Evolutionary conservation across 2,329 filamentous ascomycete genomes (phyloP).

Genomic region (Alternaria brassicae): DNA sequence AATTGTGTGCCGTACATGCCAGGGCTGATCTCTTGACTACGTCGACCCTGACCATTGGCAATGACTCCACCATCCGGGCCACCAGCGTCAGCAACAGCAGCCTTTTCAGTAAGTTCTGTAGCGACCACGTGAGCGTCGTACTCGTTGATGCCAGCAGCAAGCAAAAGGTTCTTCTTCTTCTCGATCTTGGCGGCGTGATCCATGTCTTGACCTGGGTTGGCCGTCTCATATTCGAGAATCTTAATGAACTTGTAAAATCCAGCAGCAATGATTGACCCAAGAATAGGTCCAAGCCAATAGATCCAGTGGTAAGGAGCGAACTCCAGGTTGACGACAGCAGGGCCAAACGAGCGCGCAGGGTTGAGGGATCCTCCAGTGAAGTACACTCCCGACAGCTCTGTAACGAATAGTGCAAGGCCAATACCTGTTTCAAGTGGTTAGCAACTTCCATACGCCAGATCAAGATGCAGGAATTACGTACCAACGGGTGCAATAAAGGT

Average conservation of each 20-base stretch:
- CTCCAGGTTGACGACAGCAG: constrained; percentile 48
- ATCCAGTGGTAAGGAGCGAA: constrained; percentile 46
- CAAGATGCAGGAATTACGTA: neutral
- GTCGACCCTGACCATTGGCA: constrained; percentile 20
- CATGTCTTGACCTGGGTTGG: constrained; percentile 41
- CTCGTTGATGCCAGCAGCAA: constrained; percentile 28
- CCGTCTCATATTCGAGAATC: constrained; percentile 42
- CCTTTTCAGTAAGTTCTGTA: constrained; percentile 23
- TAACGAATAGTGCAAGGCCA: constrained; percentile 71
- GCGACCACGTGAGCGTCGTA: constrained; percentile 24
- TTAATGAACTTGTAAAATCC: constrained; percentile 58
- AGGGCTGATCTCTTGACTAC: constrained; percentile 1
- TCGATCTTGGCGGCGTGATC: constrained; percentile 20
- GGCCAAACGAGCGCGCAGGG: constrained; percentile 55
- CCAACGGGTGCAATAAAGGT: constrained; percentile 65
- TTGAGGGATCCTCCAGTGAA: constrained; percentile 55
- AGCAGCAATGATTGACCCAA: constrained; percentile 54
- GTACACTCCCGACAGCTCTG: constrained; percentile 45
- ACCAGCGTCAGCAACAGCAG: neutral
- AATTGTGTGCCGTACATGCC: constrained; percentile 21
- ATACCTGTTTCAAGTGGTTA: constrained; percentile 50
- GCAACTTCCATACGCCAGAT: neutral
- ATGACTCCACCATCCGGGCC: constrained; percentile 15
- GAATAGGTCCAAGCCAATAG: constrained; percentile 55
- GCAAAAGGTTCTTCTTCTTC: constrained; percentile 19